A percentile compares a stretch with the other conserved stretches of the same genome.
These are phyloP conservation scores for Hemisphaericaspora xylofermentans DNA, from an alignment of 1,139 yeast genomes.

Conservation along the genomic window DNA sequence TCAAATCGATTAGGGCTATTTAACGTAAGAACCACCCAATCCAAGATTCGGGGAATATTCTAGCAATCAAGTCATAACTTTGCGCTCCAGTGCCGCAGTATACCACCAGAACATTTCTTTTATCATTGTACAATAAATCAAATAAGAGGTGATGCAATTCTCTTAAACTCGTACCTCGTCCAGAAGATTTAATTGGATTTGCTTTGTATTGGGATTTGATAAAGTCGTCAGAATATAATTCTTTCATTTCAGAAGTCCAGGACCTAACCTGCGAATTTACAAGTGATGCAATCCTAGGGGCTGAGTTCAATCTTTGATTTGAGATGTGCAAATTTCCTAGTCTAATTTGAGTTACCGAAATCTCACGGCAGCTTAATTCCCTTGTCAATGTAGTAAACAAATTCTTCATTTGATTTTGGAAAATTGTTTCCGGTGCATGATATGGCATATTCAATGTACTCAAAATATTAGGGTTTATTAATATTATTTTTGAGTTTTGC, in stretches of 20 bases:
- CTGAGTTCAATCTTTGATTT: constrained; percentile 25
- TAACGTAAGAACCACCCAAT: constrained; percentile 24
- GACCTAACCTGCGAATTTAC: constrained; percentile 40
- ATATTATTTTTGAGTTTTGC: constrained; percentile 43
- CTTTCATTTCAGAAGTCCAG: constrained; percentile 42
- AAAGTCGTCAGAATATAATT: constrained; percentile 36
- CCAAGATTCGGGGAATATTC: constrained; percentile 34
- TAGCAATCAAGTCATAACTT: constrained; percentile 36
- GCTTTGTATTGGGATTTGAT: constrained; percentile 33
- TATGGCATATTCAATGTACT: constrained; percentile 46
- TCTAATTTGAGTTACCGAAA: constrained; percentile 46
- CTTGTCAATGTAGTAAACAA: constrained; percentile 40
- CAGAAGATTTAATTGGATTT: constrained; percentile 35
- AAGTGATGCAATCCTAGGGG: constrained; percentile 28
- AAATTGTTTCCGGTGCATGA: constrained; percentile 50
- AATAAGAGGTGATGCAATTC: constrained; percentile 54
- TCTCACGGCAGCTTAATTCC: constrained; percentile 41
- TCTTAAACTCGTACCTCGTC: constrained; percentile 42
- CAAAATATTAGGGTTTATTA: constrained; percentile 44
- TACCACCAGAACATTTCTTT: constrained; percentile 30
- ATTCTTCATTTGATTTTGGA: constrained; percentile 34
- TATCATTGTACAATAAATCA: constrained; percentile 46
- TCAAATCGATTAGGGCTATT: constrained; percentile 4
- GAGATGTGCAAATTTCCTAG: constrained; percentile 49
- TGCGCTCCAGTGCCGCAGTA: constrained; percentile 56